These are phyloP conservation scores for Colletotrichum musae DNA, from an alignment of 2,329 filamentous ascomycete genomes.

Conservation along the genomic window DNA sequence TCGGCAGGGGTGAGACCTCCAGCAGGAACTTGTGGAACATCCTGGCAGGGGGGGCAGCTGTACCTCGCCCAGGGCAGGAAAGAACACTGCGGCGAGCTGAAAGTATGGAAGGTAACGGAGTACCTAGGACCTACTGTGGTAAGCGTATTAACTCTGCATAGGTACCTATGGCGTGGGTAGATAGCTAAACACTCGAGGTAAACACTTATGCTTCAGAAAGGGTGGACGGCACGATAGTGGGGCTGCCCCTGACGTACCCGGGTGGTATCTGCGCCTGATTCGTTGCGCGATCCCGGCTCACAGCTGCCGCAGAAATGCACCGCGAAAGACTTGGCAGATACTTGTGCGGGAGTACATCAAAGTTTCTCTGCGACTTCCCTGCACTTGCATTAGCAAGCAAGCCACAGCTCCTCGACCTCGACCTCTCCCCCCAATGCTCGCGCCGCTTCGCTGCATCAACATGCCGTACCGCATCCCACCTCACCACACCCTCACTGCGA, in stretches of 20 bases:
- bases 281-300: not conserved
- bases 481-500: slow-evolving; percentile 14
- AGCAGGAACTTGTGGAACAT: slow-evolving; percentile 18
- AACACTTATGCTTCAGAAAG: slow-evolving; percentile 1
- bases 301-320: slow-evolving; percentile 21
- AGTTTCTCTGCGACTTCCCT: slow-evolving; percentile 25
- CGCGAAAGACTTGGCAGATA: slow-evolving; percentile 28
- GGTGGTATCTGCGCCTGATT: slow-evolving; percentile 14
- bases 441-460: not conserved
- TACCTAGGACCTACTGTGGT: too few species aligned
- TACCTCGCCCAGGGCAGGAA: not conserved
- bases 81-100: too few species aligned
- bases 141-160: too few species aligned
- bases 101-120: too few species aligned
- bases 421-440: not conserved
- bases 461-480: not conserved
- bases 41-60: slow-evolving; percentile 1
- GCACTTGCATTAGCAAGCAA: slow-evolving; percentile 35
- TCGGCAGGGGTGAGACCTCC: too few species aligned
- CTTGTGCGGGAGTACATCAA: slow-evolving; percentile 9
- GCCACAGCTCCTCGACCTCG: slow-evolving; percentile 19
- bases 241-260: slow-evolving; percentile 18
- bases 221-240: slow-evolving; percentile 7
- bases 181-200: not conserved
- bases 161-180: not conserved